Percentiles rank a stretch among this genome's conserved stretches.
Conservation (phyloP, 805 yeast genomes). For the Blastobotrys americana region DNA sequence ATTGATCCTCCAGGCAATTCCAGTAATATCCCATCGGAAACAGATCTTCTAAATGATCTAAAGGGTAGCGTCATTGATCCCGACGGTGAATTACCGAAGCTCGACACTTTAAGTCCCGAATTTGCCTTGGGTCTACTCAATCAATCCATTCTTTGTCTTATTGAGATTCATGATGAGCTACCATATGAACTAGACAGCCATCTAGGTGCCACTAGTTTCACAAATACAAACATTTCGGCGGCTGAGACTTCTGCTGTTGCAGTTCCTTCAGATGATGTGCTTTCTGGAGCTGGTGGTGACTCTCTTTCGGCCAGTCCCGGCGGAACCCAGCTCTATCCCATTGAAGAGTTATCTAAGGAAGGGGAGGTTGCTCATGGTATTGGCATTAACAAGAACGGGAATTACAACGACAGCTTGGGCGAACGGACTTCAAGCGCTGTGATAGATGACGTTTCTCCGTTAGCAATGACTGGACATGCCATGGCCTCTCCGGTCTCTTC, state of each 20-base stretch:
- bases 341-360: background rate
- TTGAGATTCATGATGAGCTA: constrained; percentile 17
- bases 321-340: constrained; percentile 1
- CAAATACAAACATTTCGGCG: background rate
- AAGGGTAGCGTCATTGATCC: background rate
- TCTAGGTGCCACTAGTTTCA: background rate
- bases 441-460: background rate
- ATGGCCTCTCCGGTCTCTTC: background rate
- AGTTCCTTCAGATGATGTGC: too few relatives aligned
- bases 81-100: constrained; percentile 5
- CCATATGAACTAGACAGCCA: constrained; percentile 15
- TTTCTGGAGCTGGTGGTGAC: too few relatives aligned
- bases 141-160: constrained; percentile 17
- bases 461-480: background rate
- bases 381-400: background rate
- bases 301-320: constrained; percentile 5
- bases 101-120: constrained; percentile 12
- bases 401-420: background rate
- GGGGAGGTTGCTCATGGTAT: background rate
- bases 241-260: background rate
- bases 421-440: background rate
- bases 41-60: too few relatives aligned
- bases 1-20: too few relatives aligned
- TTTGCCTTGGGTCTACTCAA: constrained; percentile 22
- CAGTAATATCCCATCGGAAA: too few relatives aligned